Percentiles rank a stretch among this genome's conserved stretches.
Evolutionary conservation across 2,329 filamentous ascomycete genomes (phyloP).

Genomic region (Fusarium luffae): DNA sequence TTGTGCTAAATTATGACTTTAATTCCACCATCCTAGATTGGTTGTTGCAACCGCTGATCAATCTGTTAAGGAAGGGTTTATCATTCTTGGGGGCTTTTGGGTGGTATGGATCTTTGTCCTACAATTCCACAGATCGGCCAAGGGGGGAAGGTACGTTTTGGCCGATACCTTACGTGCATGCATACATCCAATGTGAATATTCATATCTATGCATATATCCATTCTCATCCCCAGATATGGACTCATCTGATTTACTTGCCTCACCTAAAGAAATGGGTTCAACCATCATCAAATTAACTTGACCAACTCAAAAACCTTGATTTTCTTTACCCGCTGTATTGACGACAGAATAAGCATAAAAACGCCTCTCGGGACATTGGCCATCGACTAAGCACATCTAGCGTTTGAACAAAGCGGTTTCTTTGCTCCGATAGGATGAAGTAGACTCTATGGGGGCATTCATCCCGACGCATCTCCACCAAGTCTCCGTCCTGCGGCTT

Average conservation of each 20-base stretch:
- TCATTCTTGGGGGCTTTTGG: too few species aligned
- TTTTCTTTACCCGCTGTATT: slow-evolving; percentile 3
- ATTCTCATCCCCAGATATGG: neutral
- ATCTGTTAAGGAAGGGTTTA: too few species aligned
- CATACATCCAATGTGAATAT: neutral
- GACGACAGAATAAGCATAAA: slow-evolving; percentile 36
- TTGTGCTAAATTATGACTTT: slow-evolving; percentile 16
- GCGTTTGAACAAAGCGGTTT: neutral
- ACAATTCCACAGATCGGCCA: neutral
- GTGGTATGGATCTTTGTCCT: neutral
- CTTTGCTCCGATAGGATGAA: slow-evolving; percentile 22
- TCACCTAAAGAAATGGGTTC: neutral
- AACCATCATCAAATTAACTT: neutral
- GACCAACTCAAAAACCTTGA: neutral
- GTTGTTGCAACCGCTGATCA: slow-evolving; percentile 5
- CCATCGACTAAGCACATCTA: neutral
- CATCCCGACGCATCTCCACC: slow-evolving; percentile 9
- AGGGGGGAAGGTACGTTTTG: neutral
- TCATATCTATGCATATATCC: neutral
- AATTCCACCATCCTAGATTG: neutral
- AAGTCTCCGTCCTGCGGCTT: slow-evolving; percentile 14
- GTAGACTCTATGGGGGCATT: neutral
- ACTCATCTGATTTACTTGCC: neutral
- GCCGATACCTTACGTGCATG: neutral
- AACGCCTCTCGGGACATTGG: slow-evolving; percentile 24